These are phyloP conservation scores for Clarireedia homoeocarpa DNA, from an alignment of 2,329 filamentous ascomycete species.

Conservation along the genomic window DNA sequence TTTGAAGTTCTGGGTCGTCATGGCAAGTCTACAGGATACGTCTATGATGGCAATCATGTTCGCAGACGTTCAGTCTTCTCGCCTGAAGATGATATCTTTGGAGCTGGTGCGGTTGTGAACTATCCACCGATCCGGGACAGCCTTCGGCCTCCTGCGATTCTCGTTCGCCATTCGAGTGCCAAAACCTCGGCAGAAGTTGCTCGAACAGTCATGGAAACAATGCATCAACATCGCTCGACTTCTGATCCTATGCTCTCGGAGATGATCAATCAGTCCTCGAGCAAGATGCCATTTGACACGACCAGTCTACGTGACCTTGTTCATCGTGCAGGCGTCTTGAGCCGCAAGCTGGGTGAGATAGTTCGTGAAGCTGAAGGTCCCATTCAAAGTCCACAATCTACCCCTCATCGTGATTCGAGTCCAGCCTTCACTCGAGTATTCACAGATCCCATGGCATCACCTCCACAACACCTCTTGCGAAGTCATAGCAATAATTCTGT, in stretches of 20 bases:
- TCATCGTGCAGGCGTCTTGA: constrained; percentile 51
- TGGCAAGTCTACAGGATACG: constrained; percentile 18
- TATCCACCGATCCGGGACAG: constrained; percentile 31
- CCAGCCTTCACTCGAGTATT: constrained; percentile 63
- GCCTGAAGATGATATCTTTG: constrained; percentile 60
- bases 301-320: constrained; percentile 61
- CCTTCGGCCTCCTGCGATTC: constrained; percentile 17
- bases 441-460: constrained; percentile 49
- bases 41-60: constrained; percentile 44
- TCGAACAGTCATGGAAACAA: constrained; percentile 55
- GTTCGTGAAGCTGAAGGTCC: constrained; percentile 51
- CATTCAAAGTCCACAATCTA: constrained; percentile 46
- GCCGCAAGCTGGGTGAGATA: constrained; percentile 51
- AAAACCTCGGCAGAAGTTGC: constrained; percentile 41
- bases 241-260: constrained; percentile 32
- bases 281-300: constrained; percentile 57
- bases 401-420: constrained; percentile 46
- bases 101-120: constrained; percentile 21
- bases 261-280: constrained; percentile 29
- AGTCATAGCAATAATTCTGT: constrained; percentile 48
- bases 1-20: constrained; percentile 31
- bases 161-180: constrained; percentile 20
- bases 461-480: constrained; percentile 42
- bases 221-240: constrained; percentile 46
- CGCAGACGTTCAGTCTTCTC: constrained; percentile 56